Percentiles rank a stretch among this genome's conserved stretches.
These are phyloP conservation scores for Phoma sp. DNA, from an alignment of 2,329 filamentous ascomycete genomes.

Conservation along the genomic window DNA sequence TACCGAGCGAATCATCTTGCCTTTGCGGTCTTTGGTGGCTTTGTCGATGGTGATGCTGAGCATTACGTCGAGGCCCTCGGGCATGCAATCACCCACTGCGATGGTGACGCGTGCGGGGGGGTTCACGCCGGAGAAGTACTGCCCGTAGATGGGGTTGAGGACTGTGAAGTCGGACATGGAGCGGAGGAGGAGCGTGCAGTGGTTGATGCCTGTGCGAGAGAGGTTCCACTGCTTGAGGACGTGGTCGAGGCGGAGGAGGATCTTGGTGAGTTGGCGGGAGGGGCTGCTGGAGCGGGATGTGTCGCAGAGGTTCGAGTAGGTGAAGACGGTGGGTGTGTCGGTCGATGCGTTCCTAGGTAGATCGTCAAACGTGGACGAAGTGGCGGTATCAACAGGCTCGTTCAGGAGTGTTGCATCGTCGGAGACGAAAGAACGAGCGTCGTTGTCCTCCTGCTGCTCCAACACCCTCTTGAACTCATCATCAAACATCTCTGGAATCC, in stretches of 20 bases:
- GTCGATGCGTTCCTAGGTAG: conserved; percentile 22
- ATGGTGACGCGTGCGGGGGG: conserved; percentile 87
- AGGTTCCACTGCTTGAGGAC: conserved; percentile 37
- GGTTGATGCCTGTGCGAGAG: conserved; percentile 38
- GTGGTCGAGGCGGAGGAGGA: conserved; percentile 46
- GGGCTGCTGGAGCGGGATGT: conserved; percentile 3
- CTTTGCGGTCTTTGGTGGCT: conserved; percentile 28
- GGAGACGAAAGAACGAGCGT: conserved; percentile 6
- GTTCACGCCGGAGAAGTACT: conserved; percentile 76
- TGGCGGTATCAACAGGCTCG: background rate
- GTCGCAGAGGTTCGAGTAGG: conserved; percentile 49
- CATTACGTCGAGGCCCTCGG: conserved; percentile 65
- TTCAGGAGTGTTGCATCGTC: conserved; percentile 14
- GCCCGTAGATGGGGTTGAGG: conserved; percentile 78
- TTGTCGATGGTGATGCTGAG: conserved; percentile 58
- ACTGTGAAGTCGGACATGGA: conserved; percentile 78
- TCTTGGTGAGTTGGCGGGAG: conserved; percentile 45
- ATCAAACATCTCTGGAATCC: conserved; percentile 73
- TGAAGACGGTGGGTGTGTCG: conserved; percentile 54
- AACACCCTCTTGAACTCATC: conserved; percentile 59
- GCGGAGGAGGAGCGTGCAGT: conserved; percentile 71
- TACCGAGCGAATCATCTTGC: background rate
- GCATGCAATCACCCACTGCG: conserved; percentile 73
- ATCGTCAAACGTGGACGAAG: conserved; percentile 6
- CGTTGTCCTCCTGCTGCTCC: conserved; percentile 5